phyloP scores from a whole-genome alignment of 495 filamentous ascomycete genomes.

The Cercophora sp. region DNA sequence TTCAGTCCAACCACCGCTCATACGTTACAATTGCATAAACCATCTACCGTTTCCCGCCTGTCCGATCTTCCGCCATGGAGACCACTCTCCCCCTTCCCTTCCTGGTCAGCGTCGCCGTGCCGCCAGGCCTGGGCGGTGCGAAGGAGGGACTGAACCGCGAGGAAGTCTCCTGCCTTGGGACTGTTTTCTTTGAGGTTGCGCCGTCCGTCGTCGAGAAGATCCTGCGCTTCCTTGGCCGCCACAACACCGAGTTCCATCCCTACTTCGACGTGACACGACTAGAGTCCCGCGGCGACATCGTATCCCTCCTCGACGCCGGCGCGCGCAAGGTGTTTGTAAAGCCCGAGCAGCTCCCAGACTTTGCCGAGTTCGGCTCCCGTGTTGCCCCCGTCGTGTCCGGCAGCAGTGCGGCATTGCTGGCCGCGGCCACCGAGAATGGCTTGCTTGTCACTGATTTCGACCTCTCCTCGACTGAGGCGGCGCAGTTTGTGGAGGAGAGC shows the following conservation, averaged over 20 bases:
- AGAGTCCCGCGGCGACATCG: slow-evolving; percentile 61
- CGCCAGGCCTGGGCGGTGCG: slow-evolving; percentile 44
- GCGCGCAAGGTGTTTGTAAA: slow-evolving; percentile 83
- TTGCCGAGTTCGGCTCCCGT: slow-evolving; percentile 40
- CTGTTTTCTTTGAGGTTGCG: slow-evolving; percentile 64
- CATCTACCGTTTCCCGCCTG: not conserved
- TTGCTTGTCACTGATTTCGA: slow-evolving; percentile 47
- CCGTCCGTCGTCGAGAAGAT: slow-evolving; percentile 55
- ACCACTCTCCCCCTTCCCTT: slow-evolving; percentile 53
- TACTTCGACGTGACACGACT: slow-evolving; percentile 76
- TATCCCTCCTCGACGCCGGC: slow-evolving; percentile 79
- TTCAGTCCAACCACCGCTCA: not conserved
- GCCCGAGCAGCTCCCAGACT: slow-evolving; percentile 53
- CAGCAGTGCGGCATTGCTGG: slow-evolving; percentile 20
- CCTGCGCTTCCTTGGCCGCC: slow-evolving; percentile 61
- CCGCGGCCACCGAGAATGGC: slow-evolving; percentile 35
- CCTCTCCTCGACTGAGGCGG: slow-evolving; percentile 32
- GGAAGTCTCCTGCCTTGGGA: slow-evolving; percentile 74
- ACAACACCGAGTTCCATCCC: slow-evolving; percentile 61
- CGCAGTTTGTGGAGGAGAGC: slow-evolving; percentile 41
- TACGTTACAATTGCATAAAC: not conserved
- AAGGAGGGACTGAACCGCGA: slow-evolving; percentile 57
- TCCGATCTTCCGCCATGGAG: slow-evolving; percentile 40
- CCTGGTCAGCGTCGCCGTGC: slow-evolving; percentile 55
- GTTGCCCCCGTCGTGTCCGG: slow-evolving; percentile 40